These are phyloP conservation scores for Mycena polygramma DNA, from an alignment of 768 basidiomycete species.

Conservation along the genomic window DNA sequence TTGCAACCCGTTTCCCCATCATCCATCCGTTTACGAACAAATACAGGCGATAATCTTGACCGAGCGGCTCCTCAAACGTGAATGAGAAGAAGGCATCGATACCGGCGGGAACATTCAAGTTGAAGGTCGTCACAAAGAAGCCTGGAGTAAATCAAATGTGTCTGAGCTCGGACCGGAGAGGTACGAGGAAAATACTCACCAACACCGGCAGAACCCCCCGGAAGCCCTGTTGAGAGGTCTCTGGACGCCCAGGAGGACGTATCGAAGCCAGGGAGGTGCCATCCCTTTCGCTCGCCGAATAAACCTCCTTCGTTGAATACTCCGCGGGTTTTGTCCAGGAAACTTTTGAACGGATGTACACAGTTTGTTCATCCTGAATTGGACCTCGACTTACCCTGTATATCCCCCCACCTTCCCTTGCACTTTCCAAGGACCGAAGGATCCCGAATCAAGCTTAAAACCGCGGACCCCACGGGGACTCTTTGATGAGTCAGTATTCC, in stretches of 20 bases:
- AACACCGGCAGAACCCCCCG: constrained; percentile 70
- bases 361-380: constrained; percentile 11
- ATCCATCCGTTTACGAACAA: constrained; percentile 92
- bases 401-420: constrained; percentile 86
- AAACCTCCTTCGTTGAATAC: constrained; percentile 81
- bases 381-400: constrained; percentile 58
- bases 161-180: no score
- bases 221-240: constrained; percentile 71
- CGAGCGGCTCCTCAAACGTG: constrained; percentile 69
- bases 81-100: constrained; percentile 82
- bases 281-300: constrained; percentile 77
- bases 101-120: constrained; percentile 67
- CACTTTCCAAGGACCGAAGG: constrained; percentile 75
- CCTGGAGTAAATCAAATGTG: constrained; percentile 48
- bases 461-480: constrained; percentile 85
- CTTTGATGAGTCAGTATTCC: constrained; percentile 67
- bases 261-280: constrained; percentile 82
- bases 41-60: constrained; percentile 77
- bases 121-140: constrained; percentile 84
- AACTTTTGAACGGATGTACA: constrained; percentile 57
- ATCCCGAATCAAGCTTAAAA: constrained; percentile 74
- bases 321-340: constrained; percentile 78
- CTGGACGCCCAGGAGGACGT: constrained; percentile 71
- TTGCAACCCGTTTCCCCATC: constrained; percentile 85
- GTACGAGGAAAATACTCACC: no score